These are phyloP conservation scores for Backusella australiensis DNA, from an alignment of 192 early-diverging fungal genomes.

Conservation along the genomic window DNA sequence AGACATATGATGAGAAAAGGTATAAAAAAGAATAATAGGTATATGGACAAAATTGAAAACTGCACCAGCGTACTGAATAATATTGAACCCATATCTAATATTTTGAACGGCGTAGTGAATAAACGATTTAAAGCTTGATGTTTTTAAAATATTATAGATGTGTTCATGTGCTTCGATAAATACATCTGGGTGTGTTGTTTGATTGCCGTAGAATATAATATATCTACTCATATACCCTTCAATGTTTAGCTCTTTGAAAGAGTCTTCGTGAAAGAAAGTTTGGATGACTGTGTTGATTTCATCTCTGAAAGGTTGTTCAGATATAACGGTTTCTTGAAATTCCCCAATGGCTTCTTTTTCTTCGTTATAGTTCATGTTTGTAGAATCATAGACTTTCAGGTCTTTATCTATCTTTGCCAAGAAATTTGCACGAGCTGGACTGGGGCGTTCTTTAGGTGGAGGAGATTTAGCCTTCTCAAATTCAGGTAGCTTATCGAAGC, in stretches of 20 bases:
- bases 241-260: slow-evolving; percentile 29
- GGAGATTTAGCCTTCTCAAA: slow-evolving; percentile 7
- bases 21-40: slow-evolving; percentile 7
- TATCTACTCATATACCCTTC: slow-evolving; percentile 10
- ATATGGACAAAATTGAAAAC: slow-evolving; percentile 19
- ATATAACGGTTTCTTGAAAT: slow-evolving; percentile 1
- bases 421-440: background rate
- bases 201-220: background rate
- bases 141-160: slow-evolving; percentile 10
- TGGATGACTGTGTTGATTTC: slow-evolving; percentile 24
- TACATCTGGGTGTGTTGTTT: slow-evolving; percentile 22
- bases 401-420: slow-evolving; percentile 7
- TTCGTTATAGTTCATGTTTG: background rate
- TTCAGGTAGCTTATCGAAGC: slow-evolving; percentile 14
- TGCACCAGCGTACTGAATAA: slow-evolving; percentile 18
- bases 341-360: background rate
- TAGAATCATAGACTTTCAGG: background rate
- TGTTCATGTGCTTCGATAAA: slow-evolving; percentile 16
- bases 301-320: slow-evolving; percentile 18
- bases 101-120: slow-evolving; percentile 27
- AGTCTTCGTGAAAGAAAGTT: slow-evolving; percentile 26
- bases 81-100: slow-evolving; percentile 20
- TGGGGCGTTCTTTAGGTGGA: slow-evolving; percentile 14
- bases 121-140: slow-evolving; percentile 20
- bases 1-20: slow-evolving; percentile 13